These are phyloP conservation scores for Serendipita sp. DNA, from an alignment of 768 basidiomycete species.

Conservation along the genomic window DNA sequence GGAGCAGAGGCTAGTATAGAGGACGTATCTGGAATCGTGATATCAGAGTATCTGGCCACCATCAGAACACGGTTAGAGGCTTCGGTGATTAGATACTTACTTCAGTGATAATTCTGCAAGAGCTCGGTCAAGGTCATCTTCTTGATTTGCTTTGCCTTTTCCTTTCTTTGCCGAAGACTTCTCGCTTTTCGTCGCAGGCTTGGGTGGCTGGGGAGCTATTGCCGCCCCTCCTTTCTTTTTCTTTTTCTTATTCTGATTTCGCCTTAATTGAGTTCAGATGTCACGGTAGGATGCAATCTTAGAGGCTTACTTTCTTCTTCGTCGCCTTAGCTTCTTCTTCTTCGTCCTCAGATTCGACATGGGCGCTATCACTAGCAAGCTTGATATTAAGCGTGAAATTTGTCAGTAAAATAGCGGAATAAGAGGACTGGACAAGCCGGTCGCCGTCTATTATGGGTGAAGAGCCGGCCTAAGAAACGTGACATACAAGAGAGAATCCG, in stretches of 20 bases:
- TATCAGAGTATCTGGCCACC: slow-evolving; percentile 23
- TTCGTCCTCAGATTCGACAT: slow-evolving; percentile 7
- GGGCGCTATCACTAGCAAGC: background rate
- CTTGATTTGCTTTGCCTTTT: slow-evolving; percentile 44
- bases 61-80: slow-evolving; percentile 6
- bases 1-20: slow-evolving; percentile 15
- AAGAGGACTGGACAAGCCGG: too few relatives aligned
- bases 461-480: background rate
- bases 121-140: slow-evolving; percentile 70
- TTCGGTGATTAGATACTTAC: slow-evolving; percentile 21
- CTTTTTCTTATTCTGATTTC: slow-evolving; percentile 20
- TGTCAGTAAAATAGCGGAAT: background rate
- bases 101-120: slow-evolving; percentile 71
- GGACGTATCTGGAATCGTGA: slow-evolving; percentile 9
- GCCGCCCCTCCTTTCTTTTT: slow-evolving; percentile 11
- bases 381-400: background rate
- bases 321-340: background rate
- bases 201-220: background rate
- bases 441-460: too few relatives aligned
- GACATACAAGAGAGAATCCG: background rate
- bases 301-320: slow-evolving; percentile 12
- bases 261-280: slow-evolving; percentile 9
- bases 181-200: background rate
- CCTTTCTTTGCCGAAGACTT: slow-evolving; percentile 30
- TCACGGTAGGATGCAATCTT: background rate